Evolutionary conservation across 345 rosid genomes (phyloP).

Genomic region (Clausena lansium): DNA sequence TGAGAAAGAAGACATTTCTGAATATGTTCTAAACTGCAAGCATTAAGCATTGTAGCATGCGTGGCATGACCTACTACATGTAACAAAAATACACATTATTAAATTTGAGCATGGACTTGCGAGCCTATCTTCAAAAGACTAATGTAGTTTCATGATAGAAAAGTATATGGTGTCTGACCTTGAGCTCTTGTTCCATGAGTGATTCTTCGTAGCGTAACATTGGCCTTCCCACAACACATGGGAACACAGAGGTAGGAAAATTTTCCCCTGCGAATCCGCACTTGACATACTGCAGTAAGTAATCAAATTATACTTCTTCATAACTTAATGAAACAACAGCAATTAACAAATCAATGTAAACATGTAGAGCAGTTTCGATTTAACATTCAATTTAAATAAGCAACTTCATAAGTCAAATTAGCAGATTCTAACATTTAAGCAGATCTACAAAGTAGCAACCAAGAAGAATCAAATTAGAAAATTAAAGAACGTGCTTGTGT

Average conservation of each 20-base stretch:
- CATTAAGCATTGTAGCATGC: not conserved
- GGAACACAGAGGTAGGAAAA: slow-evolving; percentile 93
- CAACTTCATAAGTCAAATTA: not conserved
- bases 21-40: not conserved
- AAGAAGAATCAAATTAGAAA: not conserved
- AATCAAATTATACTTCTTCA: slow-evolving; percentile 19
- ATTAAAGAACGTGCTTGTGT: not conserved
- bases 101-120: not conserved
- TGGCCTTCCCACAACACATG: slow-evolving; percentile 93
- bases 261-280: slow-evolving; percentile 99
- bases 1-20: not conserved
- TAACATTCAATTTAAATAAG: not conserved
- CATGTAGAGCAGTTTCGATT: not conserved
- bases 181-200: slow-evolving; percentile 83
- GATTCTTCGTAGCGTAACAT: slow-evolving; percentile 91
- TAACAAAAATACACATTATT: not conserved
- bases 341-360: not conserved
- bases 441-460: slow-evolving; percentile 12
- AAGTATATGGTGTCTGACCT: slow-evolving; percentile 37
- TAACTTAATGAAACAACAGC: not conserved
- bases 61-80: not conserved
- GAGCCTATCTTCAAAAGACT: not conserved
- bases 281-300: slow-evolving; percentile 78
- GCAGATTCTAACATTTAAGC: not conserved
- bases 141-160: not conserved